Evolutionary conservation across 768 basidiomycete species (phyloP), one percentile per base, ranked within the genome.

Genomic region (Boletus speciosus): DNA sequence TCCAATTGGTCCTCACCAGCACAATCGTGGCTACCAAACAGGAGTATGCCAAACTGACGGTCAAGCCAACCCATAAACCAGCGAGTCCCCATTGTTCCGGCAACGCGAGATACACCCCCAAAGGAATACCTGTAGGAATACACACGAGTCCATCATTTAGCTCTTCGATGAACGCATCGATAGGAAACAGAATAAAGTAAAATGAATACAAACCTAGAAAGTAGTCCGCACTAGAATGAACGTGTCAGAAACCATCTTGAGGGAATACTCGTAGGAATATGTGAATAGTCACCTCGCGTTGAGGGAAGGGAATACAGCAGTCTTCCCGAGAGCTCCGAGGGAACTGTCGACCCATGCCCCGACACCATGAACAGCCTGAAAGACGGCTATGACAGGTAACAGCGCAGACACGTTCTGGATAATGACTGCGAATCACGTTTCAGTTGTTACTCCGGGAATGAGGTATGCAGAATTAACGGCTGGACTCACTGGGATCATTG

Each of bases 321-420:
- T 53, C 16, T 66, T 68, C 5, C 66, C 64, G 3, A 66, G 52
- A 3, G 54, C 55, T 11, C 42, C 58, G 0, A 69, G 57, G 14
- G 58, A 47, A n/a, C 51, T 45, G 25, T 61, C 64, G 3, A 52
- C 56, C 61, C 59, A 61, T 14, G 57, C 53, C 1, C 66, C 64
- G 14, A 67, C 40, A 3, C 61, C 64, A 1, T 68, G 54, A 5
- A 61, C 56, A 15, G 47, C 52, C 47, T 66, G 66, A 54, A 64
- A 68, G n/a, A 53, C n/a, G 39, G 64, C 61, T 38, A 68, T 59
- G 46, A 72, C n/a, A 2, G 85, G 82, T 39, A 87, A 65, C 49
- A 85, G 74, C 4, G 64, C 58, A 0, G 83, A 77, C n/a, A 85
- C 85, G 35, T 29, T 54, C 45, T 62, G 49, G 3, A 84, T 57